Evolutionary conservation across 495 filamentous ascomycete species (phyloP).

Genomic region (Penicillium paradoxum): DNA sequence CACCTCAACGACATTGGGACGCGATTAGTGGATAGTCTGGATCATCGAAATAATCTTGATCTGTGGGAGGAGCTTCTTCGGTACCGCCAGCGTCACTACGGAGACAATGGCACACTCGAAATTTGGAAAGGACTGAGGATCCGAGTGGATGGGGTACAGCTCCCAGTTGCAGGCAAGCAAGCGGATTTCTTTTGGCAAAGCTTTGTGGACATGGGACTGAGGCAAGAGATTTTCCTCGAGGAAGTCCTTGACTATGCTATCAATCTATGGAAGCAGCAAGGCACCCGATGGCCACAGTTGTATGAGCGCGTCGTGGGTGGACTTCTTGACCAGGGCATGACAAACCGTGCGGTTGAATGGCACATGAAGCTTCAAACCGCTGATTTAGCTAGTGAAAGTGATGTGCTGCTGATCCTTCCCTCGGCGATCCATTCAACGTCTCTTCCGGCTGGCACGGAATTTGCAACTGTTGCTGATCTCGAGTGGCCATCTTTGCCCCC

Average conservation of each 20-base stretch:
- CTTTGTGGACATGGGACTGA: slow-evolving; percentile 47
- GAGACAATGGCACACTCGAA: slow-evolving; percentile 49
- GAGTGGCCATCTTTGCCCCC: slow-evolving; percentile 11
- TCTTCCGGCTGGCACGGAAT: slow-evolving; percentile 6
- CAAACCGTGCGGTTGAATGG: slow-evolving; percentile 41
- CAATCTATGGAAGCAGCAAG: slow-evolving; percentile 41
- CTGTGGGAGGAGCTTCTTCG: slow-evolving; percentile 64
- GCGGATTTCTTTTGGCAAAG: slow-evolving; percentile 54
- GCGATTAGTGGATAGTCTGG: slow-evolving; percentile 51
- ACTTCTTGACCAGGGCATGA: slow-evolving; percentile 34
- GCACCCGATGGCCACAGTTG: slow-evolving; percentile 40
- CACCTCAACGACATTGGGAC: slow-evolving; percentile 30
- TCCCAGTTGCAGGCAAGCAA: slow-evolving; percentile 45
- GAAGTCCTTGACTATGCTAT: slow-evolving; percentile 53
- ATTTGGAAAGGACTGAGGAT: slow-evolving; percentile 60
- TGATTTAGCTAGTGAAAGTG: slow-evolving; percentile 24
- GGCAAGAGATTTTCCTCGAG: slow-evolving; percentile 42
- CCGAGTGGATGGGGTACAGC: slow-evolving; percentile 32
- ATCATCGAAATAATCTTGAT: slow-evolving; percentile 45
- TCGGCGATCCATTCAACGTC: slow-evolving; percentile 17
- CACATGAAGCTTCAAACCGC: slow-evolving; percentile 37
- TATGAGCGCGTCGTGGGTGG: slow-evolving; percentile 48
- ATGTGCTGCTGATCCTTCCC: slow-evolving; percentile 36
- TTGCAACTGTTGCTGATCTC: neutral
- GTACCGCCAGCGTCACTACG: slow-evolving; percentile 56